A percentile compares a stretch with the other conserved stretches of the same genome.
Evolutionary conservation across 495 filamentous ascomycete species (phyloP).

Genomic region (Hypoxylon fuscum): DNA sequence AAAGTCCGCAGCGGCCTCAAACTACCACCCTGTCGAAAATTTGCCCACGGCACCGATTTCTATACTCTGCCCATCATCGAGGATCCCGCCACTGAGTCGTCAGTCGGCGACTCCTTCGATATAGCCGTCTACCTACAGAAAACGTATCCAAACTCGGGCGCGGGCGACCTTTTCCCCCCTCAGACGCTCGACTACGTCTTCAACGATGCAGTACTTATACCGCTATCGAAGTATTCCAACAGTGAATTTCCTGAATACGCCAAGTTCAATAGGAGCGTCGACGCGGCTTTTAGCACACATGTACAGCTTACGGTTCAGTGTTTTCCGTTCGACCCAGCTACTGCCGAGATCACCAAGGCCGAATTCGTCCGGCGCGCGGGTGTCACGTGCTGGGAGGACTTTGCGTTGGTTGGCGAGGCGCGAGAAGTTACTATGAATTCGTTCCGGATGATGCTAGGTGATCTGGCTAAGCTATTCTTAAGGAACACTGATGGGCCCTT

Average conservation of each 20-base stretch:
- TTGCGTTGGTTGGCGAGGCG: constrained; percentile 53
- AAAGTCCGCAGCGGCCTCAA: constrained; percentile 54
- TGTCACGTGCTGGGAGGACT: constrained; percentile 55
- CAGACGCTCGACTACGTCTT: too few relatives aligned
- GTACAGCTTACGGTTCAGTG: constrained; percentile 43
- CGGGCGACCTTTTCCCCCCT: too few relatives aligned
- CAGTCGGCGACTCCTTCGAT: constrained; percentile 70
- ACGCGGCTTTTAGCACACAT: constrained; percentile 58
- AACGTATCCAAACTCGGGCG: constrained; percentile 53
- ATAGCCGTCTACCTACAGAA: constrained; percentile 67
- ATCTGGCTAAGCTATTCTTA: constrained; percentile 57
- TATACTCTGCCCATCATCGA: constrained; percentile 67
- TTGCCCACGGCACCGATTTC: constrained; percentile 65
- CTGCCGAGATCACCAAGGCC: constrained; percentile 51
- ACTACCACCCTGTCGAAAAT: constrained; percentile 59
- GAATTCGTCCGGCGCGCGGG: constrained; percentile 59
- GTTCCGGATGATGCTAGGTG: constrained; percentile 53
- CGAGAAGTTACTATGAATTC: constrained; percentile 47
- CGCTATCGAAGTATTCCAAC: constrained; percentile 10
- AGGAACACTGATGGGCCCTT: constrained; percentile 57
- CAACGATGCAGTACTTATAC: too few relatives aligned
- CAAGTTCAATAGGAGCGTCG: constrained; percentile 60
- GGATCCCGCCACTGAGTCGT: constrained; percentile 52
- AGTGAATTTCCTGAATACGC: constrained; percentile 47
- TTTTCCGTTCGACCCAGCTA: constrained; percentile 57